Conservation (phyloP, 306 rosid species). For the Nissolia schottii region DNA sequence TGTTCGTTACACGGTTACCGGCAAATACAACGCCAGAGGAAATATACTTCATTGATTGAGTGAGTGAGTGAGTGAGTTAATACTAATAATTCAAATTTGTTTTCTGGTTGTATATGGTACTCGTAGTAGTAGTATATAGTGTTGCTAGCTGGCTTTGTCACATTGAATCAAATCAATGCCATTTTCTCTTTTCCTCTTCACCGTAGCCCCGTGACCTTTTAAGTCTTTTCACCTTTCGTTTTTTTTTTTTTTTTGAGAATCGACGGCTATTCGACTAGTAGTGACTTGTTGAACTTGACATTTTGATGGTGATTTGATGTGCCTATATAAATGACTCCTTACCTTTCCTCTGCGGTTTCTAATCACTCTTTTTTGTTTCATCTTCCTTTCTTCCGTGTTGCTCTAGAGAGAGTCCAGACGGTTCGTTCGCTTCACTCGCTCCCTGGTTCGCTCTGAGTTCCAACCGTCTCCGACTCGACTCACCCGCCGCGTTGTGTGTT, state of each 20-base stretch:
- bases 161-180: conserved; percentile 3
- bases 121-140: not conserved
- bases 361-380: not conserved
- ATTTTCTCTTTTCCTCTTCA: not conserved
- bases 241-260: not conserved
- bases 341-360: not conserved
- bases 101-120: not conserved
- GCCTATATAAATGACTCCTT: not conserved
- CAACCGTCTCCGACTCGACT: not conserved
- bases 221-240: not conserved
- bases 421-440: not conserved
- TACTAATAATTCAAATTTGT: too few relatives aligned
- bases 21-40: too few relatives aligned
- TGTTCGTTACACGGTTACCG: not conserved
- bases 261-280: conserved; percentile 23
- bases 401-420: not conserved
- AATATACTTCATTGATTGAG: too few relatives aligned
- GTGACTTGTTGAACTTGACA: not conserved
- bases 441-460: not conserved
- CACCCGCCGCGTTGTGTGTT: not conserved
- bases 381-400: not conserved
- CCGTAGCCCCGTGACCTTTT: conserved; percentile 26
- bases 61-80: too few relatives aligned
- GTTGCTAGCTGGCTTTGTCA: not conserved
- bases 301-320: not conserved